phyloP scores from a whole-genome alignment of 2,329 filamentous ascomycete species.

The Neopestalotiopsis clavispora region DNA sequence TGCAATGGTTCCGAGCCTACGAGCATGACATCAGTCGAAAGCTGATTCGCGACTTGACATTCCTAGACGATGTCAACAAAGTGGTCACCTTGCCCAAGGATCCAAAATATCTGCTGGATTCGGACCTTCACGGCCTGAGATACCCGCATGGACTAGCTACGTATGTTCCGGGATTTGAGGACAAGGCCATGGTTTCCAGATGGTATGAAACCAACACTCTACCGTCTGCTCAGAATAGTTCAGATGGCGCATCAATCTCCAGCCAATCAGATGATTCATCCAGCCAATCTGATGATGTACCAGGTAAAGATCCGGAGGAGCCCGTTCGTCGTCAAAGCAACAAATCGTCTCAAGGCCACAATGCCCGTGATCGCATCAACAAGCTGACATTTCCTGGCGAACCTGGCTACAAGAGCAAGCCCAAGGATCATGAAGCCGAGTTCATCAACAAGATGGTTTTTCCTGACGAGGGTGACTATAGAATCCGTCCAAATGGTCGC shows the following conservation, averaged over 20 bases:
- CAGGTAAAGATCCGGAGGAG: background rate
- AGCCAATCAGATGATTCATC: background rate
- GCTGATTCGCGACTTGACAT: constrained; percentile 37
- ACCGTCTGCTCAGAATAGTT: background rate
- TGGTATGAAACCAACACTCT: constrained; percentile 18
- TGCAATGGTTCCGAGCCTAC: constrained; percentile 45
- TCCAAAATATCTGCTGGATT: too few species aligned
- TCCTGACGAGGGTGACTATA: too few species aligned
- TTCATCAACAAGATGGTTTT: too few species aligned
- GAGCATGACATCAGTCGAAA: constrained; percentile 36
- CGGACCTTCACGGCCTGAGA: too few species aligned
- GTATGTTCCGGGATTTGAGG: constrained; percentile 23
- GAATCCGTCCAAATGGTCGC: too few species aligned
- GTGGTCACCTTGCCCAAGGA: constrained; percentile 31
- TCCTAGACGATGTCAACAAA: constrained; percentile 37
- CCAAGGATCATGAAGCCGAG: background rate
- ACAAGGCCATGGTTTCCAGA: constrained; percentile 23
- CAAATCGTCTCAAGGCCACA: background rate
- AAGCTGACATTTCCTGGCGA: background rate
- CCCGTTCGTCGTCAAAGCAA: background rate
- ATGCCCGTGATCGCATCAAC: background rate
- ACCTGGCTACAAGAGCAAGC: background rate
- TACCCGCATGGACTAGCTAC: too few species aligned
- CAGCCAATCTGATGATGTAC: background rate
- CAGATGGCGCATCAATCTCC: background rate